phyloP scores from a whole-genome alignment of 768 basidiomycete genomes.

The Lactifluus hygrophoroides region DNA sequence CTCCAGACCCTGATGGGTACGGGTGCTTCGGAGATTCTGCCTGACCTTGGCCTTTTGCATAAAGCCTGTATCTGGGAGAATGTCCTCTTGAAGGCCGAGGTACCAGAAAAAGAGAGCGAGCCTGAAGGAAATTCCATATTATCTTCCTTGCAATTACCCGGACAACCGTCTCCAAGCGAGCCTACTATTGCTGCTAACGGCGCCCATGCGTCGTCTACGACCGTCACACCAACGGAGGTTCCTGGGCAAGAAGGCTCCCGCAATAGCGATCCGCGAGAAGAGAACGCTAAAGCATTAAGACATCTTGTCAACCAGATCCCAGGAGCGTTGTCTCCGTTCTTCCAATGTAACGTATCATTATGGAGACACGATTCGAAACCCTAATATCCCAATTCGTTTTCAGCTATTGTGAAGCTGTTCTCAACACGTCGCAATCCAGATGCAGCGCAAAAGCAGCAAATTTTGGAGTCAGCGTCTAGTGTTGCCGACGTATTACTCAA shows the following conservation, averaged over 20 bases:
- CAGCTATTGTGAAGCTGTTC: constrained; percentile 84
- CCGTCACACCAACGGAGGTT: constrained; percentile 19
- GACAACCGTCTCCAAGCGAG: constrained; percentile 27
- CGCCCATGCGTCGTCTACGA: constrained; percentile 14
- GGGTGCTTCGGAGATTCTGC: constrained; percentile 53
- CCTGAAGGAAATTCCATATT: constrained; percentile 34
- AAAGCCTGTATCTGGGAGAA: constrained; percentile 84
- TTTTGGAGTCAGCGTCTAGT: constrained; percentile 54
- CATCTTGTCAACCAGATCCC: constrained; percentile 76
- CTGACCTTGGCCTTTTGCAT: constrained; percentile 71
- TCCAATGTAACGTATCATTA: constrained; percentile 54
- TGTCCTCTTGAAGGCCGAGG: constrained; percentile 58
- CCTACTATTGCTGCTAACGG: constrained; percentile 20
- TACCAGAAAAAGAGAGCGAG: constrained; percentile 30
- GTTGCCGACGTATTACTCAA: constrained; percentile 67
- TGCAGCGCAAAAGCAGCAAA: constrained; percentile 65
- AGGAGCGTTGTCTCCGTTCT: constrained; percentile 67
- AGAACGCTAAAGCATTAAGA: constrained; percentile 68
- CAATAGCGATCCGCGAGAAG: constrained; percentile 42
- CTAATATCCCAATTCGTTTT: background rate
- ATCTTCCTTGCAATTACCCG: constrained; percentile 44
- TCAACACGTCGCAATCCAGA: constrained; percentile 75
- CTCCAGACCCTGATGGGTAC: constrained; percentile 66
- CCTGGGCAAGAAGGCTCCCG: constrained; percentile 24
- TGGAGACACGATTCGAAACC: background rate